A percentile compares a stretch with the other conserved stretches of the same genome.
phyloP scores from a whole-genome alignment of 2,329 filamentous ascomycete species.

The Lecanosticta acicola region DNA sequence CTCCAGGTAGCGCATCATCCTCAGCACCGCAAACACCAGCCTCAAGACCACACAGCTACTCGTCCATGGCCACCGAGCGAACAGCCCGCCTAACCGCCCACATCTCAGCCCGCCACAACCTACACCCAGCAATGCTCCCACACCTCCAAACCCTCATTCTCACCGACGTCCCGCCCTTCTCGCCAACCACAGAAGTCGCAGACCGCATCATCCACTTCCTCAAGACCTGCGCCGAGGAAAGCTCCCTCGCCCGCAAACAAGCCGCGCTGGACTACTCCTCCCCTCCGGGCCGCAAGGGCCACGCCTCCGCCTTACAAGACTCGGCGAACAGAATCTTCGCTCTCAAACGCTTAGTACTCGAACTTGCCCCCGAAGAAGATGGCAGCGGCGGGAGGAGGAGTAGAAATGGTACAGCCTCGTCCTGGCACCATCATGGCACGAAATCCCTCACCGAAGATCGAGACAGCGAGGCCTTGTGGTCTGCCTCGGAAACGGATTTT shows the following conservation, averaged over 20 bases:
- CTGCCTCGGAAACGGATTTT: conserved; percentile 55
- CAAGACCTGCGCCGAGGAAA: conserved; percentile 52
- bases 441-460: conserved; percentile 55
- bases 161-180: conserved; percentile 47
- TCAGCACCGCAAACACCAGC: conserved; percentile 9
- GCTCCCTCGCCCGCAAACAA: conserved; percentile 47
- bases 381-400: conserved; percentile 13
- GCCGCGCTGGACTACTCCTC: conserved; percentile 54
- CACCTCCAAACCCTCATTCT: conserved; percentile 51
- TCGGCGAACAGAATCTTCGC: conserved; percentile 44
- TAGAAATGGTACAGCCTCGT: conserved; percentile 32
- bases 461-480: conserved; percentile 56
- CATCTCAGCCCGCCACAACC: conserved; percentile 19
- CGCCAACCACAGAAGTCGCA: conserved; percentile 34
- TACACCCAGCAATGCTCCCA: conserved; percentile 53
- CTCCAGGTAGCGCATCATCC: not conserved
- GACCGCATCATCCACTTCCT: conserved; percentile 51
- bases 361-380: conserved; percentile 40
- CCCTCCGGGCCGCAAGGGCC: conserved; percentile 51
- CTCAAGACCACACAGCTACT: conserved; percentile 25
- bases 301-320: conserved; percentile 42
- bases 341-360: conserved; percentile 51
- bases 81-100: conserved; percentile 26
- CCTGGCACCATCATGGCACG: conserved; percentile 41
- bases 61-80: conserved; percentile 27